A percentile compares a stretch with the other conserved stretches of the same genome.
phyloP scores from a whole-genome alignment of 352 stramenopile species.

The Phytophthora sp. region DNA sequence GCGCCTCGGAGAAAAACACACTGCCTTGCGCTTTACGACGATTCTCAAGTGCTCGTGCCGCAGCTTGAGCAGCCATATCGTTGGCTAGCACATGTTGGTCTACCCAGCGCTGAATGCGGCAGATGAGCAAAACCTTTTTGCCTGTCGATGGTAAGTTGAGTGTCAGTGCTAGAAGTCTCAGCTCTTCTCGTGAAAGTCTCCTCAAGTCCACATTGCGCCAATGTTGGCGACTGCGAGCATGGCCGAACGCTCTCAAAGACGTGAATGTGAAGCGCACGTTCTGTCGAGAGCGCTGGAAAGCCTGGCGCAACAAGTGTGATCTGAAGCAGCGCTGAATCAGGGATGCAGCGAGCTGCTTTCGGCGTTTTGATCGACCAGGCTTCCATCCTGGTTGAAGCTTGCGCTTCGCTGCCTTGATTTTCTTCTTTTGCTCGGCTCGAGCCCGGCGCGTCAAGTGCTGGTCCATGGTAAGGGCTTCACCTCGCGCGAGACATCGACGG shows the following conservation, averaged over 20 bases:
- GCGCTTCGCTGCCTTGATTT: conserved; percentile 35
- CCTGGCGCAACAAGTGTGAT: conserved; percentile 60
- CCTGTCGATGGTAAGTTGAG: conserved; percentile 76
- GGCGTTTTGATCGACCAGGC: conserved; percentile 33
- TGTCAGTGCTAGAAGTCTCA: conserved; percentile 63
- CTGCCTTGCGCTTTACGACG: conserved; percentile 65
- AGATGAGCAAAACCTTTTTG: conserved; percentile 81
- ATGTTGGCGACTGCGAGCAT: conserved; percentile 51
- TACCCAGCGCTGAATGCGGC: conserved; percentile 77
- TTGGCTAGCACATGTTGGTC: conserved; percentile 66
- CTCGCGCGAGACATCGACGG: background rate
- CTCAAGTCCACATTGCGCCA: conserved; percentile 70
- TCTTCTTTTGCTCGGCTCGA: conserved; percentile 35
- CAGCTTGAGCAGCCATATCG: conserved; percentile 65
- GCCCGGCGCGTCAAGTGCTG: conserved; percentile 19
- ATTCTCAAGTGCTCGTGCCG: conserved; percentile 57
- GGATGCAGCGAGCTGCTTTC: conserved; percentile 50
- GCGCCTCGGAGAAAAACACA: conserved; percentile 73
- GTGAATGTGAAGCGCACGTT: conserved; percentile 55
- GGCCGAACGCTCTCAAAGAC: conserved; percentile 57
- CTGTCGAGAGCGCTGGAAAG: conserved; percentile 54
- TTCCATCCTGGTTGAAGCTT: conserved; percentile 74
- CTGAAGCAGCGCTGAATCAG: conserved; percentile 82
- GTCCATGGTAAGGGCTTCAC: conserved; percentile 20
- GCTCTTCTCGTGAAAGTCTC: conserved; percentile 61